Conservation (phyloP, 2,329 filamentous ascomycete species). For the Sporothrix globosa region DNA sequence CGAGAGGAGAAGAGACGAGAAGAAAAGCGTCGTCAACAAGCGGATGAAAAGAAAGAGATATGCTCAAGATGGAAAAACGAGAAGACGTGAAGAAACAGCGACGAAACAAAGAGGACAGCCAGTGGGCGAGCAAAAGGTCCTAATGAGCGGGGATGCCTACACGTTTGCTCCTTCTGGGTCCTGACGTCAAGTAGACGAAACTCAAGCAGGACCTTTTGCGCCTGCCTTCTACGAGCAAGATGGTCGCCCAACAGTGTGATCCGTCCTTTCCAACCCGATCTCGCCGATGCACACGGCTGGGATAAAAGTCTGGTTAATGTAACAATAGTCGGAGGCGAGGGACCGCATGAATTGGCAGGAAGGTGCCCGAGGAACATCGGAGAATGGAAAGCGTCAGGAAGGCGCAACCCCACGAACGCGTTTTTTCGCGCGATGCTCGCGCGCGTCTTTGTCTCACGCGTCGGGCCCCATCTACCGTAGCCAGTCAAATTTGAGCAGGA, state of each 20-base stretch:
- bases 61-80: background rate
- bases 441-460: conserved; percentile 28
- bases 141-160: background rate
- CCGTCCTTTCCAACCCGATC: conserved; percentile 5
- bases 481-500: background rate
- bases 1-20: background rate
- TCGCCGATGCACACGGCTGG: conserved; percentile 6
- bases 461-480: background rate
- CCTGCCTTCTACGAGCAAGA: conserved; percentile 9
- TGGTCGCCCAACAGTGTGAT: background rate
- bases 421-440: conserved; percentile 36
- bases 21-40: conserved; percentile 11
- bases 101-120: conserved; percentile 2
- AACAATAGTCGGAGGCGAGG: conserved; percentile 4
- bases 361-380: background rate
- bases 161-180: conserved; percentile 2
- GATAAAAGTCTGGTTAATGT: conserved; percentile 5
- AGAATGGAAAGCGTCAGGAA: conserved; percentile 2
- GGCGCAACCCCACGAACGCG: conserved; percentile 30
- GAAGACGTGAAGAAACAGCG: background rate
- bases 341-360: background rate
- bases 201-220: background rate
- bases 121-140: background rate
- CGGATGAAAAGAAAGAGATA: conserved; percentile 3
- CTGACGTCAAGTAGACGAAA: conserved; percentile 10